Evolutionary conservation across 2,329 filamentous ascomycete genomes (phyloP), one percentile per base, ranked within the genome.

Genomic region (Cladosporium sp.): DNA sequence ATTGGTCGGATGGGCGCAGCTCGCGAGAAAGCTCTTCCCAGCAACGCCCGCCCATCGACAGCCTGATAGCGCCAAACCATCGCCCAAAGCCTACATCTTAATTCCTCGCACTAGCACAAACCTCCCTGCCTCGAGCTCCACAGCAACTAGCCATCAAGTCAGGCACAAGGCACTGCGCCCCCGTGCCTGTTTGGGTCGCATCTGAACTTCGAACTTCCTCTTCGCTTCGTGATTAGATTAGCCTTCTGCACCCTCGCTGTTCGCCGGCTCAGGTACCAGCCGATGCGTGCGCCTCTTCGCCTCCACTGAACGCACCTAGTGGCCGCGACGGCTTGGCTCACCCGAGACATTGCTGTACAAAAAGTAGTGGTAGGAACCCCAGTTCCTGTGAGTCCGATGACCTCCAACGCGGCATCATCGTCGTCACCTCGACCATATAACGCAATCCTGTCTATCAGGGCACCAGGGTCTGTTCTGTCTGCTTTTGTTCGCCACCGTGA

Each of bases 321-420:
- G 41, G 41, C 30, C 24, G 44, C 28, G 32, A 44, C 28, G 59
- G 18, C 59, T 62, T 57, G 61, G 61, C 61, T 64, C 51, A 52
- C 51, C 61, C 61, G 61, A 64, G 61, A 64, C 61, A 64, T 49
- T 64, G 24, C 36, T 51, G 44, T 49, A 62, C 44, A 62, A 52
- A 38, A n/a, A 12, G 38, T 18, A 30, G 32, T 14, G 28, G 30
- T 52, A 38, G 15, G 59, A 62, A 34, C 59, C 47, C 26, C 44
- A 62, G 18, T 36, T 62, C 47, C 44, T 54, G 38, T 41, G 28
- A 32, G 58, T 60, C 58, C 58, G 58, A 60, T 60, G 58, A 60
- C 58, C 58, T 28, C 32, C 10, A 10, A 10, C 15, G 28, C 44
- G 5, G 32, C 59, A 59, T 47, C 57, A 41, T 52, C 47, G 32